Conservation (phyloP, 2,329 filamentous ascomycete genomes). For the Cyphellophora attinorum region DNA sequence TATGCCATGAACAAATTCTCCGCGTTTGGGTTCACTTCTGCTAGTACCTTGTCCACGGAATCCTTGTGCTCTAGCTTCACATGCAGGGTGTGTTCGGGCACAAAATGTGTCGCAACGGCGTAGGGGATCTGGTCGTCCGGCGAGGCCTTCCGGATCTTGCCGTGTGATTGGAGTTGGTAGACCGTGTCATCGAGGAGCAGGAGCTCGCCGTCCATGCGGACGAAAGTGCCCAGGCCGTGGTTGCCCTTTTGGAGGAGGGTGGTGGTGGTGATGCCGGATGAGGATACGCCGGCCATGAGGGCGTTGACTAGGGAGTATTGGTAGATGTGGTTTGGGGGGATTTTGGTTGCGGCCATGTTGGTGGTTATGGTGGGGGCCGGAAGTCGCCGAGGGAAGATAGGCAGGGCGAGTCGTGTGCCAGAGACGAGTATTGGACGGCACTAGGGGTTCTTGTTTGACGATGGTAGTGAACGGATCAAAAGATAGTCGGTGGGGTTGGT, state of each 20-base stretch:
- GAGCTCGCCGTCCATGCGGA: conserved; percentile 34
- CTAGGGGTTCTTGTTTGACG: too few relatives aligned
- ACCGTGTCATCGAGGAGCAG: conserved; percentile 31
- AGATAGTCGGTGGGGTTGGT: too few relatives aligned
- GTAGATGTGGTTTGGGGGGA: conserved; percentile 28
- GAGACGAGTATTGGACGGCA: too few relatives aligned
- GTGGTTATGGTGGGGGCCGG: not conserved
- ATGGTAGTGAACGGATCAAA: too few relatives aligned
- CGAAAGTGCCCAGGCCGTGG: conserved; percentile 41
- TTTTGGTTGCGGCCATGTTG: not conserved
- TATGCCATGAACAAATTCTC: conserved; percentile 23
- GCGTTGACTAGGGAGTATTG: conserved; percentile 35
- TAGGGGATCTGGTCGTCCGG: conserved; percentile 30
- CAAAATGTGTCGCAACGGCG: conserved; percentile 23
- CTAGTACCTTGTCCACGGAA: conserved; percentile 14
- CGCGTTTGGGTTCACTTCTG: conserved; percentile 11
- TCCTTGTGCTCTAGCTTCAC: conserved; percentile 16
- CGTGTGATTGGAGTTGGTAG: conserved; percentile 32
- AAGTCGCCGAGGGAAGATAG: not conserved
- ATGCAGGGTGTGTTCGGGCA: conserved; percentile 17
- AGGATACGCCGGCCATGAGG: conserved; percentile 35
- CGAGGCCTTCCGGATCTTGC: conserved; percentile 24
- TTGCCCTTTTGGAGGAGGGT: conserved; percentile 38
- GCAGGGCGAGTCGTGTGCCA: too few relatives aligned
- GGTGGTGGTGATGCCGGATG: conserved; percentile 37